Evolutionary conservation across 1,284 basidiomycete species (phyloP), one percentile per base, ranked within the genome.

Genomic region (Laetiporus sulphureus): DNA sequence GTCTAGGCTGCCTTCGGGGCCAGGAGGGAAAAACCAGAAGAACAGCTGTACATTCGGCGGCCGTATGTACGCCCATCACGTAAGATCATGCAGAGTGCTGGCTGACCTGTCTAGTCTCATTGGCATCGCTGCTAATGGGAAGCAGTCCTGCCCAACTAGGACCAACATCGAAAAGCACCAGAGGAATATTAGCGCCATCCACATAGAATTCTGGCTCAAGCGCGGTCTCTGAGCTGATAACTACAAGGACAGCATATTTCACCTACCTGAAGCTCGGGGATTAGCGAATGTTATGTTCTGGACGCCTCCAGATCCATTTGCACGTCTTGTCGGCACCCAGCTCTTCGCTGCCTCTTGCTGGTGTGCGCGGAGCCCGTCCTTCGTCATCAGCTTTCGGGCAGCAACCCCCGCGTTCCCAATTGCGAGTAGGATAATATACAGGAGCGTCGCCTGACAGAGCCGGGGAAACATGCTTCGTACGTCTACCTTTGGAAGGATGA

Each of bases 1-100:
- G 13, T 27, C 22, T 13, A 32, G 32, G 15, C 32, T 32, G 25
- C 25, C 25, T 13, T 27, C 25, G 25, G 25, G 79, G 4, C 80
- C 82, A 1, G 85, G 78, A 33, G 86, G 86, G 66, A 88, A 88
- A 62, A 87, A 83, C 88, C 87, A 91, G 63, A 91, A 91, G 69
- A 84, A 91, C 7, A 90, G 69, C 79, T 90, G 41, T 27, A 18
- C 20, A 30, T 27, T 19, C 36, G 31, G 18, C 7, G 16, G 10
- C 8, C 15, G 34, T 11, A 20, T 8, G 10, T 11, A 36, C 5
- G 16, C 6, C 18, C 7, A 20, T 10, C 21, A 31, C 27, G 27
- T 24, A 40, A 18, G 8, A 23, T 29, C 10, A 21, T 29, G 19
- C 31, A 21, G 20, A 30, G 15, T 36, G 8, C 21, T 11, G 18